Evolutionary conservation across 2,329 filamentous ascomycete species (phyloP).

Genomic region (Periconia sp.): DNA sequence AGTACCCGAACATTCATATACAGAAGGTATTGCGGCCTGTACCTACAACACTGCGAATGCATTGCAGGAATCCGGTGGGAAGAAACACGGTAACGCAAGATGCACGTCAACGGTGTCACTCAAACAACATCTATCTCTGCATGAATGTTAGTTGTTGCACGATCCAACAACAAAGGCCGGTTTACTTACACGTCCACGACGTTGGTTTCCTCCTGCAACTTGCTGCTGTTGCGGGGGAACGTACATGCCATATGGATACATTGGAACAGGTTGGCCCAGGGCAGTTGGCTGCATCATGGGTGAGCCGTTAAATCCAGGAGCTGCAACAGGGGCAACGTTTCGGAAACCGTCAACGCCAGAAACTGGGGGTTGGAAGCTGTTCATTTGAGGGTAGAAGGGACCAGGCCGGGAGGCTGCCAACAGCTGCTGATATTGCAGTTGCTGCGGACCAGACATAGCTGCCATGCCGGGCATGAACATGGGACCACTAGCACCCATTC

Average conservation of each 20-base stretch:
- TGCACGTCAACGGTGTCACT: not conserved
- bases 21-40: conserved; percentile 20
- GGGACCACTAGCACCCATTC: conserved; percentile 34
- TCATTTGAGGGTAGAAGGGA: conserved; percentile 51
- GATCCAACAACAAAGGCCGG: conserved; percentile 13
- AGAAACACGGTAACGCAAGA: not conserved
- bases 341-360: conserved; percentile 49
- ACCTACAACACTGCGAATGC: conserved; percentile 14
- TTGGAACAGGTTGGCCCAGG: conserved; percentile 43
- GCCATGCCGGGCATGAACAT: conserved; percentile 45
- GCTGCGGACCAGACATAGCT: conserved; percentile 48
- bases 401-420: conserved; percentile 48
- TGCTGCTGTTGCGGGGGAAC: conserved; percentile 49
- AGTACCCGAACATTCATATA: conserved; percentile 24
- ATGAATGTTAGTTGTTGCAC: conserved; percentile 19
- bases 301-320: conserved; percentile 44
- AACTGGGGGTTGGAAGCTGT: conserved; percentile 42
- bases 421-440: conserved; percentile 62
- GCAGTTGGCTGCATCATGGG: conserved; percentile 53
- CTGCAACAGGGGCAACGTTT: conserved; percentile 44
- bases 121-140: conserved; percentile 28
- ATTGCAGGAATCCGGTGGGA: not conserved
- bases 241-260: conserved; percentile 57
- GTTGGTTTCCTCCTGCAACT: conserved; percentile 51
- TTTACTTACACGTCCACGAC: conserved; percentile 56